Percentiles rank a stretch among this genome's conserved stretches.
Evolutionary conservation across 257 asterid species (phyloP).

Genomic region (Fraxinus pennsylvanica): DNA sequence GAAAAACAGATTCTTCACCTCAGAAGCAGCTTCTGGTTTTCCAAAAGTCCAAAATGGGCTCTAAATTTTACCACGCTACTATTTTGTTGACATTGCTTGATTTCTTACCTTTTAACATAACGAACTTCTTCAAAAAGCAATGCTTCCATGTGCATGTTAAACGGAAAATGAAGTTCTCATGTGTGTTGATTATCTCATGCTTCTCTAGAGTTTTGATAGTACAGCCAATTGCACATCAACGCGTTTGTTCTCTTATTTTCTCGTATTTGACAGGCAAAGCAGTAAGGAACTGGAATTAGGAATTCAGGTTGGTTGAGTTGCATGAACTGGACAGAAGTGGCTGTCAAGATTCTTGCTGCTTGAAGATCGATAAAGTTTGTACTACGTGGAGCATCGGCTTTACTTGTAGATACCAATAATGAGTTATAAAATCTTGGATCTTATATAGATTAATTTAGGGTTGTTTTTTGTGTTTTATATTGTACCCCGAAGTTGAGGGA

Average conservation of each 20-base stretch:
- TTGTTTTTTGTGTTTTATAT: conserved; percentile 20
- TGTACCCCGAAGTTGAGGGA: conserved; percentile 18
- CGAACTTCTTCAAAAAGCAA: not conserved
- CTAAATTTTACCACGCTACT: too few relatives aligned
- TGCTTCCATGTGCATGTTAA: not conserved
- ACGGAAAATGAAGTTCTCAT: not conserved
- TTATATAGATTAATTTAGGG: conserved; percentile 30
- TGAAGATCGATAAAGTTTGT: conserved; percentile 15
- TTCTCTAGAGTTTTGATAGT: not conserved
- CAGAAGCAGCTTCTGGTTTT: too few relatives aligned
- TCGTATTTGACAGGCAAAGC: conserved; percentile 51
- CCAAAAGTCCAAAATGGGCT: too few relatives aligned
- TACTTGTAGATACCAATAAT: conserved; percentile 49
- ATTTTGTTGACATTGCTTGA: not conserved
- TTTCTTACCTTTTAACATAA: not conserved
- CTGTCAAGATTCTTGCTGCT: conserved; percentile 29
- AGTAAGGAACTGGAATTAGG: conserved; percentile 32
- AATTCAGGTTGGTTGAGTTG: conserved; percentile 22
- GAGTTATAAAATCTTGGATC: conserved; percentile 18
- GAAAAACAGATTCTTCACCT: too few relatives aligned
- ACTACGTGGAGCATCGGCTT: conserved; percentile 34
- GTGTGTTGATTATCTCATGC: not conserved
- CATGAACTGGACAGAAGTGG: conserved; percentile 20
- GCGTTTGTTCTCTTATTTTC: not conserved
- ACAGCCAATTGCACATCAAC: not conserved